Evolutionary conservation across 1,284 basidiomycete species (phyloP).

Genomic region (Phlebopus sp.): DNA sequence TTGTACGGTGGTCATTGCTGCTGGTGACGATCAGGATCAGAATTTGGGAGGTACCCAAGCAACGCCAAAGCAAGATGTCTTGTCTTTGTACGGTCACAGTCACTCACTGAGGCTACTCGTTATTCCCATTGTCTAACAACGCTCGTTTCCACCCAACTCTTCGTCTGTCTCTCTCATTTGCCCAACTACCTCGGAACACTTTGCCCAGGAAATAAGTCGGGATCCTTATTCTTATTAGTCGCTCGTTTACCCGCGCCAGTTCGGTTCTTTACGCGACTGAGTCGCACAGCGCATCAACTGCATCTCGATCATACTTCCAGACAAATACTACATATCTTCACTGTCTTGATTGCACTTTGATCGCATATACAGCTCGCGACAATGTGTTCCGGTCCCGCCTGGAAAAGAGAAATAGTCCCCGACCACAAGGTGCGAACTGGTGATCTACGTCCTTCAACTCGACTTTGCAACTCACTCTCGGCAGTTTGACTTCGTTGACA

Average conservation of each 20-base stretch:
- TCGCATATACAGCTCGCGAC: conserved; percentile 21
- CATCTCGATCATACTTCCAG: conserved; percentile 28
- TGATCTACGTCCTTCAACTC: not conserved
- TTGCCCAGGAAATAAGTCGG: conserved; percentile 3
- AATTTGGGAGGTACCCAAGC: conserved; percentile 2
- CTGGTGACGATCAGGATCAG: not conserved
- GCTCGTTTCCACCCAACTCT: conserved; percentile 3
- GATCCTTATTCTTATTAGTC: conserved; percentile 28
- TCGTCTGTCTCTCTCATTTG: conserved; percentile 2
- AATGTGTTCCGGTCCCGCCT: conserved; percentile 77
- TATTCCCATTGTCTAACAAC: not conserved
- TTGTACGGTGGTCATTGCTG: conserved; percentile 80
- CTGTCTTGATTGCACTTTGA: conserved; percentile 27
- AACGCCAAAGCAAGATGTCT: conserved; percentile 25
- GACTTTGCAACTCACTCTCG: conserved; percentile 4
- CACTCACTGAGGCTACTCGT: not conserved
- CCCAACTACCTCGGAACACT: conserved; percentile 1
- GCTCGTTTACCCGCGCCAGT: conserved; percentile 32
- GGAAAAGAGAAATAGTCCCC: conserved; percentile 96
- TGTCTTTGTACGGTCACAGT: not conserved
- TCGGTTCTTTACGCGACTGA: conserved; percentile 57
- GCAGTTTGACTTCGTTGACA: conserved; percentile 97
- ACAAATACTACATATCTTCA: conserved; percentile 23
- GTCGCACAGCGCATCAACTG: conserved; percentile 52
- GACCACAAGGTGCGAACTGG: conserved; percentile 84